Base-by-base conservation (phyloP, 805 yeast genomes). In the Candida caryicola region DNA sequence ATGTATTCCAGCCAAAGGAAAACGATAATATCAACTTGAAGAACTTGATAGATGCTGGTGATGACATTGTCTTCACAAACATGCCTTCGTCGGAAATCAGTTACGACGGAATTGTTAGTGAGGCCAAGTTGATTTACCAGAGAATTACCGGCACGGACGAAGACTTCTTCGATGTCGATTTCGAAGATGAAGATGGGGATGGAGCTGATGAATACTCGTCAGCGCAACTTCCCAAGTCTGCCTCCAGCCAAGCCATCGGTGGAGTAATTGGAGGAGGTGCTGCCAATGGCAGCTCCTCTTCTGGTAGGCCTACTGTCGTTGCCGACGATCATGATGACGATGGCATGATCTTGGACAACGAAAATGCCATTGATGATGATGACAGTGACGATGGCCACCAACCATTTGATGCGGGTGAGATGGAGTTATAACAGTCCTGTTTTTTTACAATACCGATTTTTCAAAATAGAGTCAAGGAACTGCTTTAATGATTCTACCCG, bases 81-180 rank as follows among this genome's bases (percentile, higher is more conserved):
- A 77, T 85, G 79, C 95, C 95, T 17, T 81, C 90, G 1, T 71
- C 85, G 5, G 98, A 91, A 55, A 74, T 93, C 21, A 83, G 95
- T 27, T 91, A 89, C 59, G 97, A 91, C 58, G 98, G 96, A 21
- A 77, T 86, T 3, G 77, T 91, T 14, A 80, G 90, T 2, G 93
- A 88, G 44, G 88, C 90, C 5, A 84, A 80, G 55, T 66, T 77
- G 15, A 58, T 91, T 29, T 91, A 87, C 59, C 81, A 78, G 44
- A 71, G 74, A 40, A 81, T 91, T 45, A 95, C 93, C 8, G 98
- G 98, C 7, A 77, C 95, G 2, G 93, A 85, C 57, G 97, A 91
- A 52, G 98, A 91, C 62, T 93, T 93, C 66, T 91, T 91, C 57
- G 96, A 88, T 59, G 86, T 91, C 29, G 98, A 91, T 62, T 91